Conservation (phyloP, 2,329 filamentous ascomycete genomes). For the Gaeumannomyces tritici region DNA sequence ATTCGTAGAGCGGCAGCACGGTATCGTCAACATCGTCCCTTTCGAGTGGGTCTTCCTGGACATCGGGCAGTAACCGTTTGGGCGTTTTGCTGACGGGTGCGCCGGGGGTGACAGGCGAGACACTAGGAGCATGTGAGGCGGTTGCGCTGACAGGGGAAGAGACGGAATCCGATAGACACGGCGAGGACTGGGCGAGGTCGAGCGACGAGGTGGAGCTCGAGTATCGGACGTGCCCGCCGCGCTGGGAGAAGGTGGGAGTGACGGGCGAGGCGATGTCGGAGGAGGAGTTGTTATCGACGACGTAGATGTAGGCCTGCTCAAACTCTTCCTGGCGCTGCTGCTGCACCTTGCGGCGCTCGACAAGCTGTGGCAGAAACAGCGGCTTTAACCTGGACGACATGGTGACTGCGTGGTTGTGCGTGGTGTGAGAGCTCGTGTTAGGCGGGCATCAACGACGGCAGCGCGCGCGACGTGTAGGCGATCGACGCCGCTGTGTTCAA, state of each 20-base stretch:
- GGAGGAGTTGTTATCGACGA: constrained; percentile 46
- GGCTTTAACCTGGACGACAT: constrained; percentile 44
- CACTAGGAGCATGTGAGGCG: not conserved
- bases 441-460: too few relatives aligned
- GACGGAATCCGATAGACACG: constrained; percentile 32
- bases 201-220: constrained; percentile 72
- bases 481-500: too few relatives aligned
- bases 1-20: constrained; percentile 23
- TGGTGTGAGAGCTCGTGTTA: too few relatives aligned
- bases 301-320: constrained; percentile 30
- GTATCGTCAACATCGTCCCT: constrained; percentile 50
- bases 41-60: constrained; percentile 74
- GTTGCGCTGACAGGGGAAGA: constrained; percentile 33
- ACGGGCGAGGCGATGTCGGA: constrained; percentile 59
- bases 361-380: constrained; percentile 42
- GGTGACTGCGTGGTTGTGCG: constrained; percentile 5
- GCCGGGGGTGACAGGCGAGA: constrained; percentile 16
- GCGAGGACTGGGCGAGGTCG: constrained; percentile 35
- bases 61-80: constrained; percentile 66
- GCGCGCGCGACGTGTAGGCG: too few relatives aligned
- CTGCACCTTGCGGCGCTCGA: constrained; percentile 36
- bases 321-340: constrained; percentile 10
- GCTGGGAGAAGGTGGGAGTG: constrained; percentile 56
- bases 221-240: constrained; percentile 43
- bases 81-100: constrained; percentile 29